Conservation (phyloP, 2,329 filamentous ascomycete species). For the Alternaria brassicae region DNA sequence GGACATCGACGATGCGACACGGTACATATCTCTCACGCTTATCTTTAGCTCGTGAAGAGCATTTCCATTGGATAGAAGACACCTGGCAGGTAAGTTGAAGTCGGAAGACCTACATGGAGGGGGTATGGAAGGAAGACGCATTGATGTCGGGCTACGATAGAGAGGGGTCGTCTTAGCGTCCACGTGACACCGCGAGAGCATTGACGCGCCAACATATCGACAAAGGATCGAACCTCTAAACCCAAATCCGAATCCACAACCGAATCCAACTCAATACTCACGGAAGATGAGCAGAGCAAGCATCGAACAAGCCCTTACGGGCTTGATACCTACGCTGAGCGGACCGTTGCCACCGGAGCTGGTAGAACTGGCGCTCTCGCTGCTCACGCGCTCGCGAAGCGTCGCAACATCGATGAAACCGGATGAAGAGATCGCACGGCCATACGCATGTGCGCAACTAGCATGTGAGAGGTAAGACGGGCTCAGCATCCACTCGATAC, state of each 20-base stretch:
- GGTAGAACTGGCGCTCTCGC: constrained; percentile 42
- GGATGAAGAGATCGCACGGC: constrained; percentile 48
- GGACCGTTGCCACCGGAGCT: constrained; percentile 44
- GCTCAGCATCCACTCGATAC: not conserved
- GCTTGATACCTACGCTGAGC: constrained; percentile 52
- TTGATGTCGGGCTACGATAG: not conserved
- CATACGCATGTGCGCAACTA: constrained; percentile 57
- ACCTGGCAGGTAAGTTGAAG: no score
- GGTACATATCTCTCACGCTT: not conserved
- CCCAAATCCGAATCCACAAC: not conserved
- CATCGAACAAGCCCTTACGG: constrained; percentile 47
- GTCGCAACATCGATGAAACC: constrained; percentile 57
- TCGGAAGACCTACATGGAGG: not conserved
- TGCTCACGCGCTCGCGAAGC: constrained; percentile 47
- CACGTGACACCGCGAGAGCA: constrained; percentile 21
- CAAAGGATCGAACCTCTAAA: not conserved
- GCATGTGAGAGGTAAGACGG: constrained; percentile 81
- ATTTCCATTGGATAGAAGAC: no score
- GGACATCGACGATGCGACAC: not conserved
- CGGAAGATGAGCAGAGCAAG: constrained; percentile 29
- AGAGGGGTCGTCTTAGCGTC: not conserved
- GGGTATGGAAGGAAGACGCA: not conserved
- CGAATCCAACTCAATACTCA: no score
- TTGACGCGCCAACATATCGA: constrained; percentile 13
- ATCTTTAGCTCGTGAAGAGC: not conserved